Conservation (phyloP, 495 filamentous ascomycete genomes). For the Talaromyces ruber region DNA sequence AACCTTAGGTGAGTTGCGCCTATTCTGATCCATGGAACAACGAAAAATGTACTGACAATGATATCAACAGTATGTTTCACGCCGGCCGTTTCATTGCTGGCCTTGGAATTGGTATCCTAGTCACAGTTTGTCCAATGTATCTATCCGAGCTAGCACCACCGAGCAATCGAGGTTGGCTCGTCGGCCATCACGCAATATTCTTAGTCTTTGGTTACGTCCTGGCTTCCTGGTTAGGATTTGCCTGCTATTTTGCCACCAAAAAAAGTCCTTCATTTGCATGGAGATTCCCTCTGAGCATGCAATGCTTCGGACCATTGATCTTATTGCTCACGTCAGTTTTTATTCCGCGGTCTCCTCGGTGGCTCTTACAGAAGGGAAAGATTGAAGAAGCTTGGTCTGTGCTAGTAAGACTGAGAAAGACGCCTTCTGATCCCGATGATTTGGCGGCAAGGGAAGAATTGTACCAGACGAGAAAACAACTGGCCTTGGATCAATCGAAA, state of each 20-base stretch:
- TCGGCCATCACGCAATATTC: constrained; percentile 31
- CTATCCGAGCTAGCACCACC: constrained; percentile 29
- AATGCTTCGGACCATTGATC: constrained; percentile 29
- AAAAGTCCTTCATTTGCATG: constrained; percentile 29
- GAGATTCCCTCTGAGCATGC: constrained; percentile 37
- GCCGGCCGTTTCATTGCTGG: constrained; percentile 39
- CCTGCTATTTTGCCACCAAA: constrained; percentile 28
- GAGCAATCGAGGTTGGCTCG: constrained; percentile 27
- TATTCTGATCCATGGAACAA: not conserved
- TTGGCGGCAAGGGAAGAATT: constrained; percentile 18
- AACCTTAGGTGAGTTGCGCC: constrained; percentile 19
- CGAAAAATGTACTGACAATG: not conserved
- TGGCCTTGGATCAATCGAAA: constrained; percentile 24
- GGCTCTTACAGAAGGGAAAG: constrained; percentile 33
- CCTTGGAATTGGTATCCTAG: constrained; percentile 37
- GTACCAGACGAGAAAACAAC: constrained; percentile 30
- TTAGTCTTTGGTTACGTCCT: constrained; percentile 36
- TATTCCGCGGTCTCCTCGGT: constrained; percentile 37
- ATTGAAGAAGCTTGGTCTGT: constrained; percentile 26
- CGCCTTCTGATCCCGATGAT: constrained; percentile 13
- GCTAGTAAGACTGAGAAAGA: constrained; percentile 23
- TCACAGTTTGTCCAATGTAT: constrained; percentile 39
- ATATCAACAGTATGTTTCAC: constrained; percentile 33
- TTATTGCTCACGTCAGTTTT: constrained; percentile 28
- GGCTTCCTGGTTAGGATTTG: constrained; percentile 34